phyloP scores from a whole-genome alignment of 345 rosid genomes.

The Salix caprea region DNA sequence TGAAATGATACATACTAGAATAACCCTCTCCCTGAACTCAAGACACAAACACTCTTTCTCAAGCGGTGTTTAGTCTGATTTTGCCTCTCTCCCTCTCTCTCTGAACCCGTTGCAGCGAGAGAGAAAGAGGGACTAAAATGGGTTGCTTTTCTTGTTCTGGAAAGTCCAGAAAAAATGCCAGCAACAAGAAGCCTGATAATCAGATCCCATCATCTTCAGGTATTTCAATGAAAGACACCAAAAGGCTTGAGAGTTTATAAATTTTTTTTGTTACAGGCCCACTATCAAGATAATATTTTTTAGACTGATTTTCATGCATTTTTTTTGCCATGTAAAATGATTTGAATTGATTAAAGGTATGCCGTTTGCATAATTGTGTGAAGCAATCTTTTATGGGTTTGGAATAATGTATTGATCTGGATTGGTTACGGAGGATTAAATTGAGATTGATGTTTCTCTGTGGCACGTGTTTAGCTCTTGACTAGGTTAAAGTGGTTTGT shows the following conservation, averaged over 20 bases:
- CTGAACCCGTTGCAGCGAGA: not conserved
- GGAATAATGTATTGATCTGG: constrained; percentile 26
- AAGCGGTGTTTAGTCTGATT: constrained; percentile 12
- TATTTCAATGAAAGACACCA: constrained; percentile 6
- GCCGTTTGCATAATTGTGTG: not conserved
- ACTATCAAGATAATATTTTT: not conserved
- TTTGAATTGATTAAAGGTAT: not conserved
- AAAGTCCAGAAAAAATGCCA: constrained; percentile 32
- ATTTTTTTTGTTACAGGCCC: not conserved
- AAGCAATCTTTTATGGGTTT: not conserved
- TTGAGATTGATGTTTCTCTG: constrained; percentile 1
- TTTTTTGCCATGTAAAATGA: not conserved
- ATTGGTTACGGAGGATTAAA: not conserved
- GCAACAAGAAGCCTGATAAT: constrained; percentile 30
- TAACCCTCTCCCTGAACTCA: constrained; percentile 6
- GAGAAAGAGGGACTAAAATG: constrained; percentile 9
- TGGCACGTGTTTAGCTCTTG: not conserved
- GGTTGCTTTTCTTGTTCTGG: constrained; percentile 25
- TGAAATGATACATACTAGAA: not conserved
- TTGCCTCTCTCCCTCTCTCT: not conserved
- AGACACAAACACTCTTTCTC: not conserved
- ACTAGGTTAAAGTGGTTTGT: constrained; percentile 8
- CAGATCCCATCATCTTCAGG: constrained; percentile 62
- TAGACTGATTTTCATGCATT: not conserved
- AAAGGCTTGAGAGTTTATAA: not conserved